Evolutionary conservation across 805 yeast species (phyloP).

Genomic region (Hanseniaspora occidentalis): DNA sequence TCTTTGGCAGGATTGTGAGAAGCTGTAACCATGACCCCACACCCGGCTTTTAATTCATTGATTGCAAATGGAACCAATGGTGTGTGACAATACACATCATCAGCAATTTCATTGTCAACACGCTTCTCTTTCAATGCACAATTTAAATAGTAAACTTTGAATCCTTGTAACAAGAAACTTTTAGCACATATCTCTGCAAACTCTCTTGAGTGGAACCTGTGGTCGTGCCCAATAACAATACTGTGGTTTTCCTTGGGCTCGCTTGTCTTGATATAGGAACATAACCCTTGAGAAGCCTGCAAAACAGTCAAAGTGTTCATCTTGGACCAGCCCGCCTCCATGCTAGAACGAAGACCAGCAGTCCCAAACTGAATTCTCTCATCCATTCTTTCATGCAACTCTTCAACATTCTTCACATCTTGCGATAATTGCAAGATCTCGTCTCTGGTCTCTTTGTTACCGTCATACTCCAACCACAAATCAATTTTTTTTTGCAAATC

Average conservation of each 20-base stretch:
- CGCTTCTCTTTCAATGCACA: too few relatives aligned
- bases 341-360: constrained; percentile 76
- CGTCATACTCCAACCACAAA: constrained; percentile 22
- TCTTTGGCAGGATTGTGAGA: constrained; percentile 78
- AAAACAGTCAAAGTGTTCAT: constrained; percentile 83
- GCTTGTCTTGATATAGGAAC: constrained; percentile 31
- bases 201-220: constrained; percentile 63
- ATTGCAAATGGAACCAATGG: constrained; percentile 89
- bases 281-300: constrained; percentile 82
- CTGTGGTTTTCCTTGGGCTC: constrained; percentile 21
- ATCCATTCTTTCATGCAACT: constrained; percentile 39
- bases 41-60: constrained; percentile 46
- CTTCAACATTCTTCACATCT: constrained; percentile 25
- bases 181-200: constrained; percentile 74
- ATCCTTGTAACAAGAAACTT: constrained; percentile 56
- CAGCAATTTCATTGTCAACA: constrained; percentile 10
- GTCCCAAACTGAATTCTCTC: constrained; percentile 78
- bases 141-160: constrained; percentile 55
- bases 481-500: constrained; percentile 11
- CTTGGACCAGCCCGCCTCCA: constrained; percentile 84
- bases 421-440: constrained; percentile 39
- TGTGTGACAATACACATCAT: constrained; percentile 46
- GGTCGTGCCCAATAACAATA: constrained; percentile 85
- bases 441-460: constrained; percentile 34
- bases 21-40: constrained; percentile 90